Conservation (phyloP, 495 filamentous ascomycete genomes). For the Trichocladium uniseriatum region DNA sequence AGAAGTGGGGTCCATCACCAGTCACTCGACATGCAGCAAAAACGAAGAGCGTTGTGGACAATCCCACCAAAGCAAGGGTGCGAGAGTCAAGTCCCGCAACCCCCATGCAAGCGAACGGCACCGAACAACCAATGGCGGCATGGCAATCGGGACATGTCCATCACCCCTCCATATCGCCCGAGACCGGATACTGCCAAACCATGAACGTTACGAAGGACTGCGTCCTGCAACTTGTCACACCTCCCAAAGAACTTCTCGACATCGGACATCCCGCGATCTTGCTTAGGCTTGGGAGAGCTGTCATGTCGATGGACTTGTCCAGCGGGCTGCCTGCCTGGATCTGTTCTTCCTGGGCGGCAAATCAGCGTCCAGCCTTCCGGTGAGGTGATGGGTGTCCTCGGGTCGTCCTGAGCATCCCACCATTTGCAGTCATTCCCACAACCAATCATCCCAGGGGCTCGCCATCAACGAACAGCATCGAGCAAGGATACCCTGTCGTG, state of each 20-base stretch:
- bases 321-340: too few relatives aligned
- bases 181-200: neutral
- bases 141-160: slow-evolving; percentile 8
- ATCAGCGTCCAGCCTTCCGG: too few relatives aligned
- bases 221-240: too few relatives aligned
- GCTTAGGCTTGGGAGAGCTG: too few relatives aligned
- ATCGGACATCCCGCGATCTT: too few relatives aligned
- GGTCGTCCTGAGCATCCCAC: too few relatives aligned
- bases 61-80: slow-evolving; percentile 9
- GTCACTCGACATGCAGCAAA: slow-evolving; percentile 13
- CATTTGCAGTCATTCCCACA: too few relatives aligned
- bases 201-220: too few relatives aligned
- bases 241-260: too few relatives aligned
- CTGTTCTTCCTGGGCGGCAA: too few relatives aligned
- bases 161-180: neutral
- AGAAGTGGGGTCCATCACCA: neutral
- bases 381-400: too few relatives aligned
- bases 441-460: neutral
- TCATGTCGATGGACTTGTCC: too few relatives aligned
- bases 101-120: slow-evolving; percentile 8
- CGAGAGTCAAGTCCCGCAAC: slow-evolving; percentile 4
- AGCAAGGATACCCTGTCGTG: slow-evolving; percentile 3
- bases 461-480: neutral
- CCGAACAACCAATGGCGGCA: slow-evolving; percentile 17
- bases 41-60: neutral